Evolutionary conservation across 768 basidiomycete species (phyloP).

Genomic region (Solioccasus polychromus): DNA sequence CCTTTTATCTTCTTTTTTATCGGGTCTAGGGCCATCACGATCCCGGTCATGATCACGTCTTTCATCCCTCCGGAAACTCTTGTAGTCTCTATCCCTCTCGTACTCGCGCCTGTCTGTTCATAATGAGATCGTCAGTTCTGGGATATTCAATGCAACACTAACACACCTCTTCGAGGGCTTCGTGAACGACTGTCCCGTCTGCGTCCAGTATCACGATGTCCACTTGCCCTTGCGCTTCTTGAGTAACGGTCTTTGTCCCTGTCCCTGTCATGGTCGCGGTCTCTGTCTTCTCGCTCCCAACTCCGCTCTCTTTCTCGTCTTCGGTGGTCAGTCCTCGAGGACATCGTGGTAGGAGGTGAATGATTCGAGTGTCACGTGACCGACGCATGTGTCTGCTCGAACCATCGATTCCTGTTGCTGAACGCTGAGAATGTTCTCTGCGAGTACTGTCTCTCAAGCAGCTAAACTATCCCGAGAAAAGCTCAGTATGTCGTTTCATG

Average conservation of each 20-base stretch:
- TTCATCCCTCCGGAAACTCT: constrained; percentile 31
- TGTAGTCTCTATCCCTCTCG: constrained; percentile 39
- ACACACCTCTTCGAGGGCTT: constrained; percentile 34
- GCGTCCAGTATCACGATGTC: constrained; percentile 34
- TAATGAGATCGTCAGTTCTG: neutral
- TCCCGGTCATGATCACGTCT: constrained; percentile 31
- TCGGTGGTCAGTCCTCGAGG: constrained; percentile 53
- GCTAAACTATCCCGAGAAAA: constrained; percentile 7
- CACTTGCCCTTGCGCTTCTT: constrained; percentile 32
- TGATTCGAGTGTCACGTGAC: constrained; percentile 26
- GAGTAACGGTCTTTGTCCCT: constrained; percentile 45
- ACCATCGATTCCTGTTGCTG: neutral
- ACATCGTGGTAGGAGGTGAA: constrained; percentile 47
- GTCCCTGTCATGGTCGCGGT: constrained; percentile 32
- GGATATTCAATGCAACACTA: neutral
- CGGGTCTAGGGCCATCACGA: constrained; percentile 30
- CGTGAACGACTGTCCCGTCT: constrained; percentile 40
- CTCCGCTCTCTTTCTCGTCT: constrained; percentile 64
- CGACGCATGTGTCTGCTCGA: neutral
- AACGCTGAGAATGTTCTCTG: constrained; percentile 14
- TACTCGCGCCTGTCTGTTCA: constrained; percentile 34
- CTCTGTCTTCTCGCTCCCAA: constrained; percentile 50
- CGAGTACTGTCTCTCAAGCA: constrained; percentile 22
- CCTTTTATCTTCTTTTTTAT: constrained; percentile 33
- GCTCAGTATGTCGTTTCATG: constrained; percentile 10